Conservation (phyloP, 1,284 basidiomycete genomes). For the Neonothopanus nambi region DNA sequence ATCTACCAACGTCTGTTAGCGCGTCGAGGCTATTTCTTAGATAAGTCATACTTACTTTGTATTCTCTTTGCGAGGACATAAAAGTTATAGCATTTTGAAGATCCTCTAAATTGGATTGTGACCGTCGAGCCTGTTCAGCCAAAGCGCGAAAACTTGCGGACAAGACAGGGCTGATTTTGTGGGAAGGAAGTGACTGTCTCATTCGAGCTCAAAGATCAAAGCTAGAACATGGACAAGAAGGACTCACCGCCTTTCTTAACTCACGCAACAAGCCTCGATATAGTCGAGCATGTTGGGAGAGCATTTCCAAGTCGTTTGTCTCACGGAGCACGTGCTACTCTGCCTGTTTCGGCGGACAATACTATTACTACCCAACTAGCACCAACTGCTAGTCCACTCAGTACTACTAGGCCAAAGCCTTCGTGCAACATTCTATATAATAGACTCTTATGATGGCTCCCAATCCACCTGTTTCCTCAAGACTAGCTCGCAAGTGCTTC, state of each 20-base stretch:
- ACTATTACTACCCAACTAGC: background rate
- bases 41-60: slow-evolving; percentile 40
- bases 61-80: slow-evolving; percentile 63
- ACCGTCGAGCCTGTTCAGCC: slow-evolving; percentile 43
- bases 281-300: slow-evolving; percentile 31
- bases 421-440: too few relatives aligned
- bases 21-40: too few relatives aligned
- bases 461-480: too few relatives aligned
- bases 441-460: too few relatives aligned
- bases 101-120: slow-evolving; percentile 42
- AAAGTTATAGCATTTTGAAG: slow-evolving; percentile 72
- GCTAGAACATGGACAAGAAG: background rate
- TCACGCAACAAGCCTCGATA: slow-evolving; percentile 45
- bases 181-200: slow-evolving; percentile 11
- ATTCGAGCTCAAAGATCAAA: background rate
- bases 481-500: too few relatives aligned
- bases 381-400: too few relatives aligned
- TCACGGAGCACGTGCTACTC: background rate
- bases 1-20: slow-evolving; percentile 39
- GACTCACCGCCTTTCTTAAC: slow-evolving; percentile 39
- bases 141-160: slow-evolving; percentile 58
- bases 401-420: too few relatives aligned
- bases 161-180: slow-evolving; percentile 28
- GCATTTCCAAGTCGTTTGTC: slow-evolving; percentile 20
- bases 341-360: background rate